Conservation (phyloP, 805 yeast genomes). For the Dipodascus geniculatus region DNA sequence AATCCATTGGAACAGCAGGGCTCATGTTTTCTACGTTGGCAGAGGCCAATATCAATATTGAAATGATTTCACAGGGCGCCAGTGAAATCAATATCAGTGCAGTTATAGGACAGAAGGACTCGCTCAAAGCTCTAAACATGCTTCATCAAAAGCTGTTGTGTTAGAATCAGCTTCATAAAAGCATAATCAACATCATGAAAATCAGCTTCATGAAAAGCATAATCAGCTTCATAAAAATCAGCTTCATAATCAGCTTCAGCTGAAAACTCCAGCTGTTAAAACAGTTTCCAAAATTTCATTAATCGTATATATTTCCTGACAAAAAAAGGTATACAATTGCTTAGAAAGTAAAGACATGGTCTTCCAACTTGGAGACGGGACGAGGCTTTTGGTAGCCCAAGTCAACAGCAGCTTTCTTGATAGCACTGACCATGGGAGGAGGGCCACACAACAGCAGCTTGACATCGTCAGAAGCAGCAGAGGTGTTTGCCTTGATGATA, state of each 20-base stretch:
- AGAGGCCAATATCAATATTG: slow-evolving; percentile 82
- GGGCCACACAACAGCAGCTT: slow-evolving; percentile 88
- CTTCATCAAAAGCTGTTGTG: slow-evolving; percentile 63
- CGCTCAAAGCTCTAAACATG: slow-evolving; percentile 74
- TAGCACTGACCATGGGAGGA: slow-evolving; percentile 78
- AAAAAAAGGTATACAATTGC: neutral
- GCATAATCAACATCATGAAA: too few species aligned
- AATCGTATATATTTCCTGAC: neutral
- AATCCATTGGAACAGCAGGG: slow-evolving; percentile 92
- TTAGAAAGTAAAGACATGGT: slow-evolving; percentile 30
- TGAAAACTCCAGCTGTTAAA: too few species aligned
- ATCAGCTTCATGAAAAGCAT: too few species aligned
- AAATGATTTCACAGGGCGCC: slow-evolving; percentile 98
- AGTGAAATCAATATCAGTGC: slow-evolving; percentile 95
- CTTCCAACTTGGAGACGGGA: slow-evolving; percentile 82
- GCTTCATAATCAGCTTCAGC: too few species aligned
- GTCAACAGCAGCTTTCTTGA: slow-evolving; percentile 63
- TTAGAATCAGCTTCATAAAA: neutral
- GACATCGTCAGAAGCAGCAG: slow-evolving; percentile 45
- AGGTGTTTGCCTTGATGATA: slow-evolving; percentile 48
- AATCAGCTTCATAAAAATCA: too few species aligned
- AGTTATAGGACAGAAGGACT: slow-evolving; percentile 75
- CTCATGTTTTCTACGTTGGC: slow-evolving; percentile 92
- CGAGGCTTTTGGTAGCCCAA: slow-evolving; percentile 78
- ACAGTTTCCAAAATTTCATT: too few species aligned